Evolutionary conservation across 257 asterid genomes (phyloP).

Genomic region (Gardenia jasminoides): DNA sequence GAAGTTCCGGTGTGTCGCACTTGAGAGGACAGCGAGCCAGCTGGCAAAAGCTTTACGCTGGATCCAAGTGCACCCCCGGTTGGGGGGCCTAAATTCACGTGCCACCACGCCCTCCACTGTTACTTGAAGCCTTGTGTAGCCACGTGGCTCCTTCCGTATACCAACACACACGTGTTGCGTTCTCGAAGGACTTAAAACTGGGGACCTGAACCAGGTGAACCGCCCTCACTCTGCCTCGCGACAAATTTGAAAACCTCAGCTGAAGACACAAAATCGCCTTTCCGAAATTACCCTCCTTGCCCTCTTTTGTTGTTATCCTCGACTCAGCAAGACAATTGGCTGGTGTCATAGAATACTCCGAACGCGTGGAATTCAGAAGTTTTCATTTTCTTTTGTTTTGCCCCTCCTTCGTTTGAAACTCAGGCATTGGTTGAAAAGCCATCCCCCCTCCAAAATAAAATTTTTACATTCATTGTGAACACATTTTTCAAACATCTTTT

Average conservation of each 20-base stretch:
- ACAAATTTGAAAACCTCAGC: constrained; percentile 5
- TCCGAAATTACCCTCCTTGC: neutral
- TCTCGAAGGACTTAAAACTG: neutral
- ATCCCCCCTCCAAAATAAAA: too few relatives aligned
- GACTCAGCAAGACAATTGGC: neutral
- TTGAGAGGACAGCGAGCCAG: constrained; percentile 12
- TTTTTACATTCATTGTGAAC: too few relatives aligned
- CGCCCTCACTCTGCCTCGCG: neutral
- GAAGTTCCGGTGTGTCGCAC: constrained; percentile 10
- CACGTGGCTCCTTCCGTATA: constrained; percentile 1
- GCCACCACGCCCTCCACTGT: constrained; percentile 8
- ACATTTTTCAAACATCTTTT: too few relatives aligned
- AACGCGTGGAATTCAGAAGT: neutral
- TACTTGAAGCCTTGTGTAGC: neutral
- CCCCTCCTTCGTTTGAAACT: too few relatives aligned
- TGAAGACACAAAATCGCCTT: neutral
- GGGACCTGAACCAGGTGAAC: constrained; percentile 18
- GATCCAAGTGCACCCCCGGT: neutral
- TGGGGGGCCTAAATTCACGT: constrained; percentile 22
- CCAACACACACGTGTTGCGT: constrained; percentile 2
- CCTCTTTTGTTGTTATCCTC: neutral
- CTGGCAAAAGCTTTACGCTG: constrained; percentile 9
- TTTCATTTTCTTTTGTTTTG: too few relatives aligned
- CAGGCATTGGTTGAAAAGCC: too few relatives aligned
- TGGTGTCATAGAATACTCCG: neutral